Percentiles rank a stretch among this genome's conserved stretches.
Evolutionary conservation across 192 early-diverging fungal genomes (phyloP).

Genomic region (Coemansia sp.): DNA sequence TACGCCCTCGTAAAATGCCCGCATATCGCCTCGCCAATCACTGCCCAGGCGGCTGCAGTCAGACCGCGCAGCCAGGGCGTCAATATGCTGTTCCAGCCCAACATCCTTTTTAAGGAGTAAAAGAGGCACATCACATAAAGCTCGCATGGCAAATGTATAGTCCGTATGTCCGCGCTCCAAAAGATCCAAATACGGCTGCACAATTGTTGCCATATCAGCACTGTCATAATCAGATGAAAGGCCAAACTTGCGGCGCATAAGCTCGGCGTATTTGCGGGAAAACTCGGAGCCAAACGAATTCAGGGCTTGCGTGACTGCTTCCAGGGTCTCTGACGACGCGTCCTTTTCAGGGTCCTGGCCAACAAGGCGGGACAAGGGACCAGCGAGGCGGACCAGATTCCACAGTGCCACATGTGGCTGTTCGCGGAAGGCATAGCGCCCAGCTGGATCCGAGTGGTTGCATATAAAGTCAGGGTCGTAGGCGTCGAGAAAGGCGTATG

Average conservation of each 20-base stretch:
- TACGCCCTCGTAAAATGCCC: slow-evolving; percentile 30
- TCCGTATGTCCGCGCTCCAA: slow-evolving; percentile 67
- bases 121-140: slow-evolving; percentile 60
- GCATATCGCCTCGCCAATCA: slow-evolving; percentile 12
- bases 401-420: slow-evolving; percentile 82
- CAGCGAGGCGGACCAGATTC: slow-evolving; percentile 76
- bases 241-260: slow-evolving; percentile 71
- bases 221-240: slow-evolving; percentile 23
- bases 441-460: slow-evolving; percentile 75
- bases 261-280: slow-evolving; percentile 48
- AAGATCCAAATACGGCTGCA: slow-evolving; percentile 71
- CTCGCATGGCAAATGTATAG: slow-evolving; percentile 75
- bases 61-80: slow-evolving; percentile 12
- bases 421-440: slow-evolving; percentile 74
- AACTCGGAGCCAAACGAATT: slow-evolving; percentile 58
- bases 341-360: slow-evolving; percentile 23
- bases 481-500: slow-evolving; percentile 81
- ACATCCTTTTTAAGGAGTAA: slow-evolving; percentile 17
- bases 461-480: slow-evolving; percentile 81
- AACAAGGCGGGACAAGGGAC: slow-evolving; percentile 64
- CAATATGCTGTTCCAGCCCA: slow-evolving; percentile 22
- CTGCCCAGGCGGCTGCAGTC: not conserved
- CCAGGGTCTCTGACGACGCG: slow-evolving; percentile 22
- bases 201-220: slow-evolving; percentile 57
- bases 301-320: slow-evolving; percentile 48